A percentile compares a stretch with the other conserved stretches of the same genome.
Evolutionary conservation across 805 yeast species (phyloP).

Genomic region (Lipomyces starkeyi): DNA sequence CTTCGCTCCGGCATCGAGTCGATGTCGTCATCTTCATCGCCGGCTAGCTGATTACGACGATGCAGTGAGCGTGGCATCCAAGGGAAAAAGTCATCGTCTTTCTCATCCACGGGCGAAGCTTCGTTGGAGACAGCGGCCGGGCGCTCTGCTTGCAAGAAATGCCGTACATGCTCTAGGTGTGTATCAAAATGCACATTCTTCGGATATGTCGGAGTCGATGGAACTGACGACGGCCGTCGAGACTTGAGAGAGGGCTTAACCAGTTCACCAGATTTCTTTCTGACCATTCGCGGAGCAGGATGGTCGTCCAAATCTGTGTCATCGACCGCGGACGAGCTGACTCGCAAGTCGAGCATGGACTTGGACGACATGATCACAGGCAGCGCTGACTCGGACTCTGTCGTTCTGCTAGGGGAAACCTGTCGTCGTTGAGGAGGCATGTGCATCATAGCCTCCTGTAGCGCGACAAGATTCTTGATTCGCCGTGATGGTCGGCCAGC

Average conservation of each 20-base stretch:
- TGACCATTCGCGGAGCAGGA: constrained; percentile 51
- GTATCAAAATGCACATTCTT: constrained; percentile 84
- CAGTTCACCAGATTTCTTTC: constrained; percentile 88
- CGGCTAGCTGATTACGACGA: constrained; percentile 40
- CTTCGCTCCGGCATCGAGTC: constrained; percentile 9
- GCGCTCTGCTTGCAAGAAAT: constrained; percentile 71
- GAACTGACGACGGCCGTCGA: constrained; percentile 47
- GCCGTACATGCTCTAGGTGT: constrained; percentile 63
- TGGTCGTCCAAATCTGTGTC: constrained; percentile 28
- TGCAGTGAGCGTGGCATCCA: constrained; percentile 36
- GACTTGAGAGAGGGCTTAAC: constrained; percentile 73
- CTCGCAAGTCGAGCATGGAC: constrained; percentile 32
- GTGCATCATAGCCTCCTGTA: constrained; percentile 16
- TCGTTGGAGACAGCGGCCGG: constrained; percentile 78
- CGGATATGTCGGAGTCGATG: constrained; percentile 59
- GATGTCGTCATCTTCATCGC: constrained; percentile 25
- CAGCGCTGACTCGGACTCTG: background rate
- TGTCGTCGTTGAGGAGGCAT: constrained; percentile 21
- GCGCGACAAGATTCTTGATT: constrained; percentile 16
- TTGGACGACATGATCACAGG: constrained; percentile 15
- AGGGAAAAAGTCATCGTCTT: constrained; percentile 44
- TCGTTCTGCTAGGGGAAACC: constrained; percentile 7
- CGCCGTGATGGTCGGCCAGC: constrained; percentile 9
- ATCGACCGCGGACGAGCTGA: constrained; percentile 8
- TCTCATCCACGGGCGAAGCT: constrained; percentile 60